Evolutionary conservation across 2,329 filamentous ascomycete genomes (phyloP).

Genomic region (Beauveria australis): DNA sequence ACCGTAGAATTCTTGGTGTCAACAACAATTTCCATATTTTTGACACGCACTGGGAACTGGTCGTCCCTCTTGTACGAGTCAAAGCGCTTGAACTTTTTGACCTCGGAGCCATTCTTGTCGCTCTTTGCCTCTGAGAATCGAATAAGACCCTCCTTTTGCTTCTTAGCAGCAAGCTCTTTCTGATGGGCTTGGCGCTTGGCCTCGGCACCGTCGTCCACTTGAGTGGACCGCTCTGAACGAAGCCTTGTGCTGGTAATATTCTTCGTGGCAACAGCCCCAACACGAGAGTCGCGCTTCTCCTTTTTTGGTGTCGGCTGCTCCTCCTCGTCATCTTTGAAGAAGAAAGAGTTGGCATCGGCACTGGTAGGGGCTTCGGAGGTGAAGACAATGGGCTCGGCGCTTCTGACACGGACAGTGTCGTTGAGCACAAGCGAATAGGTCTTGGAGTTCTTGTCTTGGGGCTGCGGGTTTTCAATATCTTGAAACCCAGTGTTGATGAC

Average conservation of each 20-base stretch:
- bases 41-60: constrained; percentile 74
- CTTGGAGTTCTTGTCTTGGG: constrained; percentile 84
- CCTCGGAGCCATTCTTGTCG: constrained; percentile 73
- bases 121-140: constrained; percentile 80
- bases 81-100: constrained; percentile 98
- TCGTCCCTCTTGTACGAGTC: constrained; percentile 99
- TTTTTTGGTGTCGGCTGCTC: constrained; percentile 81
- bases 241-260: constrained; percentile 94
- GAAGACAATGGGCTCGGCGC: constrained; percentile 75
- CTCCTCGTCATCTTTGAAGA: constrained; percentile 95
- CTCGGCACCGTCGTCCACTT: constrained; percentile 84
- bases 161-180: constrained; percentile 77
- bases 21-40: constrained; percentile 81
- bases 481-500: constrained; percentile 83
- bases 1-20: constrained; percentile 86
- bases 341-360: constrained; percentile 91
- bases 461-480: constrained; percentile 77
- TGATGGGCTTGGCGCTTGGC: constrained; percentile 84
- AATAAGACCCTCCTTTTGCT: constrained; percentile 79
- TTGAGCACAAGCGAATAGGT: constrained; percentile 83
- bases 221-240: constrained; percentile 80
- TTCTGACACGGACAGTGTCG: constrained; percentile 84
- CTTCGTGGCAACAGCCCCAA: constrained; percentile 82
- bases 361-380: constrained; percentile 89
- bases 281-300: constrained; percentile 73